Evolutionary conservation across 169 alveolate species (phyloP).

Genomic region (Plasmodium cynomolgi): DNA sequence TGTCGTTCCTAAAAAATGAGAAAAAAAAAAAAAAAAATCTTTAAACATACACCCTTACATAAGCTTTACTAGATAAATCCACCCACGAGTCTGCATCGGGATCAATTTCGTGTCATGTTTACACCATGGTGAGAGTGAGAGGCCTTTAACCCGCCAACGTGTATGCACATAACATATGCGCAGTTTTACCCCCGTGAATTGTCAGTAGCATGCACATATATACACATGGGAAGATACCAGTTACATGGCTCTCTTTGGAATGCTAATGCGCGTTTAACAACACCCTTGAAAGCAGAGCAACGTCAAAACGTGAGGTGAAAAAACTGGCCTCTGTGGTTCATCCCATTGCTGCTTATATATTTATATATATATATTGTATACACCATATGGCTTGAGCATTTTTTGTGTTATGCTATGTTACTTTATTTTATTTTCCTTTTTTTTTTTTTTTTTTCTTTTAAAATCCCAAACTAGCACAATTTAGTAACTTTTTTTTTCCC

Average conservation of each 20-base stretch:
- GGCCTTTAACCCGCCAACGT: background rate
- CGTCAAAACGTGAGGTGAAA: background rate
- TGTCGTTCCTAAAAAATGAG: background rate
- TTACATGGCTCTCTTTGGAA: background rate
- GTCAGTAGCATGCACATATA: background rate
- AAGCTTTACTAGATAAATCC: slow-evolving; percentile 26
- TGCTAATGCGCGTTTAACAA: background rate
- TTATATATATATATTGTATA: no score
- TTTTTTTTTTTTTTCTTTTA: slow-evolving; percentile 22
- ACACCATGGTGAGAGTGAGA: background rate
- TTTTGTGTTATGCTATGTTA: background rate
- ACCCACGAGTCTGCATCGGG: background rate
- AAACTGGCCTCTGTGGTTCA: background rate
- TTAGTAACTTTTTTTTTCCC: slow-evolving; percentile 31
- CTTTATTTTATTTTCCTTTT: background rate
- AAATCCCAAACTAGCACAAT: slow-evolving; percentile 16
- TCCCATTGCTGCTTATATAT: background rate
- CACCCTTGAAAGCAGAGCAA: background rate
- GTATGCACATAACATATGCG: background rate
- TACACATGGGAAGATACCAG: background rate
- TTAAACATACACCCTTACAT: background rate
- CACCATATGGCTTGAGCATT: background rate
- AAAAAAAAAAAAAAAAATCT: slow-evolving; percentile 14
- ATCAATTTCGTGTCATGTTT: background rate
- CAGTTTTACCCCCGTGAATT: background rate